These are phyloP conservation scores for Diplogelasinospora grovesii DNA, from an alignment of 495 filamentous ascomycete genomes.

Conservation along the genomic window DNA sequence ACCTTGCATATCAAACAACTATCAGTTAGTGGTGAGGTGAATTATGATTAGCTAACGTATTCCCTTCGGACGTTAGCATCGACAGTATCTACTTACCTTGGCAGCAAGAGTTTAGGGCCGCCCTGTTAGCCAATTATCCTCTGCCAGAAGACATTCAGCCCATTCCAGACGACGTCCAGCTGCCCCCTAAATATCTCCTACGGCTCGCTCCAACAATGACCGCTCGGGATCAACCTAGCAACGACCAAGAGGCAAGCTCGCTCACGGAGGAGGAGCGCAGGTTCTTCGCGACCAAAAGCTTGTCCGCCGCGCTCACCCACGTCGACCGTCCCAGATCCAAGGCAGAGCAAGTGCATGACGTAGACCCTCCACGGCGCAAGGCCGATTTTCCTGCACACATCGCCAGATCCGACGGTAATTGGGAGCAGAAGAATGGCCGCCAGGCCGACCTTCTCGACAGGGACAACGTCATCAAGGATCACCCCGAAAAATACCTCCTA, in stretches of 20 bases:
- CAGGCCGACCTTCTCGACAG: constrained; percentile 25
- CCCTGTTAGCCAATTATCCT: constrained; percentile 61
- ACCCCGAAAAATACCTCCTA: constrained; percentile 29
- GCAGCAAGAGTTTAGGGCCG: constrained; percentile 56
- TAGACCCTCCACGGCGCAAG: constrained; percentile 2
- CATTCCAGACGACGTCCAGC: constrained; percentile 67
- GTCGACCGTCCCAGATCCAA: constrained; percentile 8
- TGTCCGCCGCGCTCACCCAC: constrained; percentile 16
- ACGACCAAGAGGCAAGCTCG: neutral
- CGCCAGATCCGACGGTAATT: constrained; percentile 5
- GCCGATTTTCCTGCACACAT: constrained; percentile 2
- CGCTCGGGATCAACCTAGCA: constrained; percentile 4
- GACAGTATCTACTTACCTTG: constrained; percentile 81
- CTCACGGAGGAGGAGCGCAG: constrained; percentile 6
- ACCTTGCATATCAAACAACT: too few species aligned
- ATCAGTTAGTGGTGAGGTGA: neutral
- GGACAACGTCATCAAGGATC: constrained; percentile 27
- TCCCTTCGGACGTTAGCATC: constrained; percentile 28
- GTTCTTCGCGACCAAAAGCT: constrained; percentile 11
- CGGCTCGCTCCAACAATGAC: constrained; percentile 30
- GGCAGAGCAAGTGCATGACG: constrained; percentile 5
- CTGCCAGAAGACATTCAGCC: constrained; percentile 57
- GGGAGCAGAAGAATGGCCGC: constrained; percentile 7
- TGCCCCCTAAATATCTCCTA: constrained; percentile 77
- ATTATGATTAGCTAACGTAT: neutral